Base-by-base conservation (phyloP, 352 stramenopile species). In the Phytophthora kernoviae region DNA sequence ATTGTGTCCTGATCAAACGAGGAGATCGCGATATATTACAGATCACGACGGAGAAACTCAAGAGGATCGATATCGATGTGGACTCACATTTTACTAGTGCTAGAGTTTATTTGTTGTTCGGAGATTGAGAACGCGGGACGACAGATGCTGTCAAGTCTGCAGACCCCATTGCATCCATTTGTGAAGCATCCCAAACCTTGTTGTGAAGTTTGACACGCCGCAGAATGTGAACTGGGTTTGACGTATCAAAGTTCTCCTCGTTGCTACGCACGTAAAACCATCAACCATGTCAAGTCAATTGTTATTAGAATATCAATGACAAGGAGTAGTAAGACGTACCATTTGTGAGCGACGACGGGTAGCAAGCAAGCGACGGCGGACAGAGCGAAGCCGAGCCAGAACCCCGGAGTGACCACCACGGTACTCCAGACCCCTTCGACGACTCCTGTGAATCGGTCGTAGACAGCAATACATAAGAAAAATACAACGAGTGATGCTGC, bases 191-290 rank as follows among this genome's bases (percentile, higher is more conserved):
- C 11, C 84, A 51, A 17, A 92, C 86, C 61, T 92, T 92, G 58
- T 92, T 90, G 48, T 81, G 87, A 11, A 79, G 76, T 4, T 77
- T 70, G n/a, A 79, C 81, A 2, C 85, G 79, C 22, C 84, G 78
- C 15, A 94, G 61, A 30, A 94, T 87, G 46, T 92, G 77, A 14
- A 94, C 81, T 2, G 85, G 82, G 27, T 92, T 88, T 6, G 70
- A 76, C 24, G 77, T 77, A 32, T 79, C 67, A 47, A 92, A 94
- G 51, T 92, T 91, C 59, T 94, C 85, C 53, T 81, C 69, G 39
- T 76, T 90, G 37, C 83, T 92, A 40, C 5, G 21, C 8, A 63
- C 12, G 53, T 34, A 18, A 45, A 27, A 30, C 6, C 43, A 22
- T 56, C 32, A 37, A 43, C 9, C 1, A 3, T 33, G 8, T n/a